A percentile compares a stretch with the other conserved stretches of the same genome.
These are phyloP conservation scores for Pleurotus pulmonarius DNA, from an alignment of 768 basidiomycete species.

Conservation along the genomic window DNA sequence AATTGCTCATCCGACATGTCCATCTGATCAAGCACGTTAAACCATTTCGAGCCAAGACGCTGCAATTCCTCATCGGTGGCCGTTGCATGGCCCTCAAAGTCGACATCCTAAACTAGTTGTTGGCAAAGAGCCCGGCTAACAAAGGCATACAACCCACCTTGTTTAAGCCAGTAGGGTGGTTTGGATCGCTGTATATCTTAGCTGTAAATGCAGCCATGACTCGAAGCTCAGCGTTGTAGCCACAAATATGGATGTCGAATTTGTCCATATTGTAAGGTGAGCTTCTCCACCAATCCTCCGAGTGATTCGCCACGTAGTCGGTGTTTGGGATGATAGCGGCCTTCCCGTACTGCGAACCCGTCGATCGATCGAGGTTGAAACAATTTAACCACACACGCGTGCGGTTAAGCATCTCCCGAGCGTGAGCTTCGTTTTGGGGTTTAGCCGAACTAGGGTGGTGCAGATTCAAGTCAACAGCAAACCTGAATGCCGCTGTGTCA, in stretches of 20 bases:
- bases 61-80: slow-evolving; percentile 71
- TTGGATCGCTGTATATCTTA: slow-evolving; percentile 69
- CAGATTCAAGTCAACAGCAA: slow-evolving; percentile 87
- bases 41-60: slow-evolving; percentile 53
- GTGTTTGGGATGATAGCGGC: slow-evolving; percentile 72
- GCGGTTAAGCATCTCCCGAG: slow-evolving; percentile 85
- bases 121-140: not conserved
- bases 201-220: slow-evolving; percentile 56
- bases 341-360: slow-evolving; percentile 86
- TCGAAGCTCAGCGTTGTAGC: slow-evolving; percentile 73
- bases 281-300: slow-evolving; percentile 65
- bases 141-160: slow-evolving; percentile 41
- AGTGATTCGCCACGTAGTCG: slow-evolving; percentile 74
- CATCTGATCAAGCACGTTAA: slow-evolving; percentile 42
- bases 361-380: slow-evolving; percentile 87
- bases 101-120: slow-evolving; percentile 35
- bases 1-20: slow-evolving; percentile 54
- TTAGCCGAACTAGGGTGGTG: slow-evolving; percentile 73
- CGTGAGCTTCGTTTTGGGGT: slow-evolving; percentile 75
- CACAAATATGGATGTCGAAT: slow-evolving; percentile 79
- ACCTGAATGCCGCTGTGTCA: slow-evolving; percentile 37
- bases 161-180: slow-evolving; percentile 72
- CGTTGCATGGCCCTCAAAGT: slow-evolving; percentile 61
- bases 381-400: slow-evolving; percentile 89
- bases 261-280: slow-evolving; percentile 65